Evolutionary conservation across 805 yeast species (phyloP).

Genomic region (Suhomyces kilbournensis): DNA sequence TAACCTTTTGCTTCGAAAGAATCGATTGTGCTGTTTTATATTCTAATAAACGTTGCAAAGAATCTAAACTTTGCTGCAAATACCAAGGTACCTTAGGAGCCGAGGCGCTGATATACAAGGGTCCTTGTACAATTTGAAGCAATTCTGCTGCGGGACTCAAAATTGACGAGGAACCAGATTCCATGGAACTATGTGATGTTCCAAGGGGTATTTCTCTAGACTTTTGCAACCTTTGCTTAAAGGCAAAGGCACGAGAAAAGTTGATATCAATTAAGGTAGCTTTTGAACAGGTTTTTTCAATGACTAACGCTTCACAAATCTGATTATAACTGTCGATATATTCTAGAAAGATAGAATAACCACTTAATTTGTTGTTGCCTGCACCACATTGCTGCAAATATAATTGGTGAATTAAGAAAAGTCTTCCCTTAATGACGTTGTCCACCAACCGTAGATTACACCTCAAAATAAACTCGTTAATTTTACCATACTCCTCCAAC

Average conservation of each 20-base stretch:
- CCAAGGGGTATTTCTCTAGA: neutral
- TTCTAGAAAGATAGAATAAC: neutral
- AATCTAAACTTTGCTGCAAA: slow-evolving; percentile 2
- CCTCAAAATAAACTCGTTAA: slow-evolving; percentile 9
- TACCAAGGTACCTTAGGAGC: neutral
- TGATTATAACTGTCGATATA: slow-evolving; percentile 15
- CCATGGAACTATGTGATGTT: neutral
- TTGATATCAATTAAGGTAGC: slow-evolving; percentile 11
- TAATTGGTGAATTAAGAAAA: slow-evolving; percentile 3
- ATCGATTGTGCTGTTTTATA: slow-evolving; percentile 38
- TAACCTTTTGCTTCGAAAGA: slow-evolving; percentile 40
- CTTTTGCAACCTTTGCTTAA: slow-evolving; percentile 9
- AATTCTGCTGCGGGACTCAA: neutral
- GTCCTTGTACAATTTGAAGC: slow-evolving; percentile 8
- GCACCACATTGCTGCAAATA: neutral
- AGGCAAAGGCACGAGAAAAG: slow-evolving; percentile 10
- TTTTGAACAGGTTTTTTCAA: neutral
- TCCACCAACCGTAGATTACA: slow-evolving; percentile 5
- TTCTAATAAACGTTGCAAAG: slow-evolving; percentile 6
- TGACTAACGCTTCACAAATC: slow-evolving; percentile 13
- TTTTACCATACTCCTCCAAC: neutral
- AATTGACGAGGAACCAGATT: neutral
- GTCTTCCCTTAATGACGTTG: slow-evolving; percentile 12
- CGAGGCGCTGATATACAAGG: slow-evolving; percentile 6
- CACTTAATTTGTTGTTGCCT: neutral